phyloP scores from a whole-genome alignment of 805 yeast species.

The Helenozyma rhizophorensis region DNA sequence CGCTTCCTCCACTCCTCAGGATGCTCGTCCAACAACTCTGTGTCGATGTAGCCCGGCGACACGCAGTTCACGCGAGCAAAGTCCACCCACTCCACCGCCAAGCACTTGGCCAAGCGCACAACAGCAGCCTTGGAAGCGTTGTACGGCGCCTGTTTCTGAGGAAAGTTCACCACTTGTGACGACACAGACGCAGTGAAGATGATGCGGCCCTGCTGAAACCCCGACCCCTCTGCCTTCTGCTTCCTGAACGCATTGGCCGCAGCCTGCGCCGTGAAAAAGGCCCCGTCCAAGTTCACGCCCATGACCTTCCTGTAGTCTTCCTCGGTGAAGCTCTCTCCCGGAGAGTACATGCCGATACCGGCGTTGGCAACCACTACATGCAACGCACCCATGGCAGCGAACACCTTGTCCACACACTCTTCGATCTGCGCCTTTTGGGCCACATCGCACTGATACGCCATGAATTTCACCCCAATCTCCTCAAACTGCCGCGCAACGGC shows the following conservation, averaged over 20 bases:
- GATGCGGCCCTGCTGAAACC: conserved; percentile 38
- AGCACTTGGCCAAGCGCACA: conserved; percentile 38
- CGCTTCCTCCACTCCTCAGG: conserved; percentile 26
- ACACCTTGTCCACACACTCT: conserved; percentile 45
- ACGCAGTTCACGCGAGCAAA: conserved; percentile 41
- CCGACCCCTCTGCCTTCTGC: conserved; percentile 7
- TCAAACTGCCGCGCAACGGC: conserved; percentile 21
- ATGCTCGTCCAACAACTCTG: conserved; percentile 38
- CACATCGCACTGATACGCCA: conserved; percentile 63
- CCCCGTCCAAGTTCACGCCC: conserved; percentile 39
- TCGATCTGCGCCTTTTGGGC: conserved; percentile 47
- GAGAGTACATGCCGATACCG: conserved; percentile 58
- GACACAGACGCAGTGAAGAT: conserved; percentile 44
- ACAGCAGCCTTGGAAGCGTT: conserved; percentile 45
- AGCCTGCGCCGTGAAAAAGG: conserved; percentile 40
- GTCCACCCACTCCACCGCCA: conserved; percentile 47
- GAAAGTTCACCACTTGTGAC: conserved; percentile 43
- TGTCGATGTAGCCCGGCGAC: conserved; percentile 41
- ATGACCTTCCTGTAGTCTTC: conserved; percentile 33
- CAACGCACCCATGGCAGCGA: conserved; percentile 69
- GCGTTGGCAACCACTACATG: conserved; percentile 89
- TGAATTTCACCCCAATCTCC: conserved; percentile 56
- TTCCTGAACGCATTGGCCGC: conserved; percentile 37
- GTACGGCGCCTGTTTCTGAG: conserved; percentile 44
- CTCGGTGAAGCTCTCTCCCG: conserved; percentile 32